Percentiles rank a stretch among this genome's conserved stretches.
These are phyloP conservation scores for Pyricularia sp. DNA, from an alignment of 2,329 filamentous ascomycete species.

Conservation along the genomic window DNA sequence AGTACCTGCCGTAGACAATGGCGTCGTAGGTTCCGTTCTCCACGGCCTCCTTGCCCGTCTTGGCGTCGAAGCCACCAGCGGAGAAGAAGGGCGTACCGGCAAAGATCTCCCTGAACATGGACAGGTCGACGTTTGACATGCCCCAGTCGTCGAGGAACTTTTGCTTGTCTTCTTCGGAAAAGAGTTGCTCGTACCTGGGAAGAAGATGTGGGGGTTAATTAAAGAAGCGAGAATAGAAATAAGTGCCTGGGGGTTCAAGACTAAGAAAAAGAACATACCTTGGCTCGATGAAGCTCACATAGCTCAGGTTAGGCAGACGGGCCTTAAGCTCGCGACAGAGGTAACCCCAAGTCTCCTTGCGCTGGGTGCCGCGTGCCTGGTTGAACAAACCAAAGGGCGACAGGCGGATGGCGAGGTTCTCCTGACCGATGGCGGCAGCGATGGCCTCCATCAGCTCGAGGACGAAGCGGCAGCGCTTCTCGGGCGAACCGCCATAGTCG, in stretches of 20 bases:
- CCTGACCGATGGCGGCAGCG: conserved; percentile 36
- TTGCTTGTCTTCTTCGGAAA: background rate
- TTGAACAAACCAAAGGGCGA: conserved; percentile 47
- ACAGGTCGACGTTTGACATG: background rate
- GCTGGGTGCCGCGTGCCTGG: background rate
- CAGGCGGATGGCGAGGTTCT: conserved; percentile 42
- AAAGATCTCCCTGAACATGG: background rate
- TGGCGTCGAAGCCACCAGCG: background rate
- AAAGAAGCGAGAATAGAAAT: no score
- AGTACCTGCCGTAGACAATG: background rate
- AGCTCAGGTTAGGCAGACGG: background rate
- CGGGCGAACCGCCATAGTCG: conserved; percentile 42
- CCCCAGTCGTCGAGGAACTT: background rate
- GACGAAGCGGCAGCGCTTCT: conserved; percentile 42
- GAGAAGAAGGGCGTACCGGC: background rate
- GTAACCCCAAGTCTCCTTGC: background rate
- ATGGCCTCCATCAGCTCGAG: conserved; percentile 43
- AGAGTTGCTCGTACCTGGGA: background rate
- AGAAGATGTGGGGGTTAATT: background rate
- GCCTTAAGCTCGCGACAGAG: background rate
- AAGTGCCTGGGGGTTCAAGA: no score
- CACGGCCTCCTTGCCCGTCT: background rate
- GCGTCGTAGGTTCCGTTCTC: background rate
- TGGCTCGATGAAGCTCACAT: background rate
- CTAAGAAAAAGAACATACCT: background rate